These are phyloP conservation scores for Botryotinia narcissicola DNA, from an alignment of 2,329 filamentous ascomycete species.

Conservation along the genomic window DNA sequence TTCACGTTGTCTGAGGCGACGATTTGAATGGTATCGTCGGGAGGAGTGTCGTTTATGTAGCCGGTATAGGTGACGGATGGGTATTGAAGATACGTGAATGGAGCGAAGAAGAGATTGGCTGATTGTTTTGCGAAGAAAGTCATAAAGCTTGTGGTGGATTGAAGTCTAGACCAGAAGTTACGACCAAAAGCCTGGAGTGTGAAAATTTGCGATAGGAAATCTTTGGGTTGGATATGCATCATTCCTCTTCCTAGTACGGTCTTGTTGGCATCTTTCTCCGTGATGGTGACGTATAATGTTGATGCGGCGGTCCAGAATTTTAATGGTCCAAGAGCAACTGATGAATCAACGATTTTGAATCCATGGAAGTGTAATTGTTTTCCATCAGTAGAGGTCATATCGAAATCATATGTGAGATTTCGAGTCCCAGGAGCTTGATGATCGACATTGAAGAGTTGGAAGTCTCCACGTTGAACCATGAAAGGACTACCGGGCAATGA, in stretches of 20 bases:
- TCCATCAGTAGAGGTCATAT: conserved; percentile 55
- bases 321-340: conserved; percentile 53
- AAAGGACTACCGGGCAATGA: conserved; percentile 56
- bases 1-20: conserved; percentile 51
- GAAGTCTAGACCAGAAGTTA: conserved; percentile 45
- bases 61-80: conserved; percentile 48
- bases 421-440: conserved; percentile 53
- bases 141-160: conserved; percentile 51
- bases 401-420: conserved; percentile 61
- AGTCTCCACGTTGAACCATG: conserved; percentile 56
- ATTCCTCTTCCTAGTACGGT: conserved; percentile 57
- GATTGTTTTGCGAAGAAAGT: conserved; percentile 56
- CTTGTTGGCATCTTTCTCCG: conserved; percentile 32
- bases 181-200: conserved; percentile 53
- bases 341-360: conserved; percentile 61
- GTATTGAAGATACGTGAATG: conserved; percentile 56
- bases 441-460: conserved; percentile 56
- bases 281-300: conserved; percentile 61
- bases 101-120: conserved; percentile 52
- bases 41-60: conserved; percentile 52
- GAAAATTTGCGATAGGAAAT: conserved; percentile 55
- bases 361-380: conserved; percentile 57
- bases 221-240: conserved; percentile 52
- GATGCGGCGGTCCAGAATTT: conserved; percentile 62
- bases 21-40: conserved; percentile 46